Evolutionary conservation across 179 eudicot species (phyloP).

Genomic region (Pouteria campechiana): DNA sequence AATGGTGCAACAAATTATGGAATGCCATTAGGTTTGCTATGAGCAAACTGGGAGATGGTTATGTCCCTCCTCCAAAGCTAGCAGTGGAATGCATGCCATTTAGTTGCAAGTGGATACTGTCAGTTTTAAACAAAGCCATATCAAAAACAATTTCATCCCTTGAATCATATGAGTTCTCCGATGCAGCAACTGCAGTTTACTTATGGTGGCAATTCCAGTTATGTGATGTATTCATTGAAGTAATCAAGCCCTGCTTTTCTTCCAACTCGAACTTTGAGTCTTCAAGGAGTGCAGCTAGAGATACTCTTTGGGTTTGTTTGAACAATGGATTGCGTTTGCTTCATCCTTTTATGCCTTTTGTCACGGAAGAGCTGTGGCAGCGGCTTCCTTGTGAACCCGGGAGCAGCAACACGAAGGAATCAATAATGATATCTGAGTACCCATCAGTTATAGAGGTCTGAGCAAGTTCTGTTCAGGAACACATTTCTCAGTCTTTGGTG

Average conservation of each 20-base stretch:
- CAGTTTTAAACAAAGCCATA: slow-evolving; percentile 71
- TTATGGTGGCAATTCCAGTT: slow-evolving; percentile 94
- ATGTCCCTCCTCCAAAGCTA: slow-evolving; percentile 48
- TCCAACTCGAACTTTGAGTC: slow-evolving; percentile 32
- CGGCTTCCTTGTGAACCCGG: slow-evolving; percentile 69
- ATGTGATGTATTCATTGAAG: slow-evolving; percentile 87
- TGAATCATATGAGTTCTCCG: slow-evolving; percentile 68
- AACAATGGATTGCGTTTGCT: slow-evolving; percentile 77
- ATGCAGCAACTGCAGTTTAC: slow-evolving; percentile 79
- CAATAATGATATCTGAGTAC: slow-evolving; percentile 68
- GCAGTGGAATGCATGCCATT: slow-evolving; percentile 51
- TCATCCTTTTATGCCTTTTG: slow-evolving; percentile 91
- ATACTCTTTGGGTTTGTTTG: slow-evolving; percentile 77
- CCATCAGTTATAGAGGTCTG: slow-evolving; percentile 61
- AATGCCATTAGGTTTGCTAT: slow-evolving; percentile 88
- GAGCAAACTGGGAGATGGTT: slow-evolving; percentile 81
- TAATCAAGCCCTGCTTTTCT: slow-evolving; percentile 66
- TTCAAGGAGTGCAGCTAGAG: slow-evolving; percentile 52
- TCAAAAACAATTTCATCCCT: slow-evolving; percentile 55
- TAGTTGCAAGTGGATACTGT: slow-evolving; percentile 90
- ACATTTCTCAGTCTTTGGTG: too few relatives aligned
- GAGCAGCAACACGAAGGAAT: slow-evolving; percentile 45
- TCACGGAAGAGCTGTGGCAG: slow-evolving; percentile 96
- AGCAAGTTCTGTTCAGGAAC: neutral
- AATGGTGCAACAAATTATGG: slow-evolving; percentile 99